These are phyloP conservation scores for Wickerhamiella lipophila DNA, from an alignment of 805 yeast species.

Conservation along the genomic window DNA sequence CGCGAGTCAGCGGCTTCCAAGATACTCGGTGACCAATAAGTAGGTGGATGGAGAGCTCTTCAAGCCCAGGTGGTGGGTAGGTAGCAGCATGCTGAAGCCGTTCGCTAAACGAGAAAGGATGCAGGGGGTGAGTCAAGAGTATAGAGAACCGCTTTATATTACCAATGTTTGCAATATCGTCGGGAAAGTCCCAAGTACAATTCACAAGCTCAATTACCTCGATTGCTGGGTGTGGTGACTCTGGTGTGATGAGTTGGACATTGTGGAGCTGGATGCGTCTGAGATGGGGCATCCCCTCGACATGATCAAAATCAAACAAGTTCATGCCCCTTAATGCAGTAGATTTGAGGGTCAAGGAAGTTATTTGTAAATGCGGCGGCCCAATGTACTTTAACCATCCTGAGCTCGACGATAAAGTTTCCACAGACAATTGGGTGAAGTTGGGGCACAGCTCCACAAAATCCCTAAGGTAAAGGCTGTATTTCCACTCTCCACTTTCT, in stretches of 20 bases:
- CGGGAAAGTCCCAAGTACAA: constrained; percentile 17
- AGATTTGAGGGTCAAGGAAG: constrained; percentile 4
- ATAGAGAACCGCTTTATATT: constrained; percentile 7
- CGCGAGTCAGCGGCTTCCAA: constrained; percentile 14
- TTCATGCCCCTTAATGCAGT: constrained; percentile 5
- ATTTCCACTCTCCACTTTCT: constrained; percentile 19
- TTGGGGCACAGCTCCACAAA: constrained; percentile 2
- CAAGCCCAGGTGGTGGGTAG: constrained; percentile 10
- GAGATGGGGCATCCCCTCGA: constrained; percentile 12
- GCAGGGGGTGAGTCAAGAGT: background rate
- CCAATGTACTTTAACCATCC: constrained; percentile 21
- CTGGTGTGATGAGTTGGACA: constrained; percentile 12
- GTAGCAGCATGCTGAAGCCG: constrained; percentile 11
- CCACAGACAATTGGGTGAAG: constrained; percentile 1
- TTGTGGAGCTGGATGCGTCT: constrained; percentile 12
- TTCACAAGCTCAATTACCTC: constrained; percentile 6
- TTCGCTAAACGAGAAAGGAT: constrained; percentile 14
- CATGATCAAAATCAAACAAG: constrained; percentile 19
- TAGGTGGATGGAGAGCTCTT: constrained; percentile 8
- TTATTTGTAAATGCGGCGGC: constrained; percentile 9
- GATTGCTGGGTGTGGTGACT: constrained; percentile 5
- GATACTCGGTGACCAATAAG: constrained; percentile 6
- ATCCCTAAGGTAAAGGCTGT: constrained; percentile 13
- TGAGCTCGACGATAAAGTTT: constrained; percentile 12
- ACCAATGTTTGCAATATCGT: constrained; percentile 8